Conservation (phyloP, 192 early-diverging fungal genomes). For the Coemansia sp. region DNA sequence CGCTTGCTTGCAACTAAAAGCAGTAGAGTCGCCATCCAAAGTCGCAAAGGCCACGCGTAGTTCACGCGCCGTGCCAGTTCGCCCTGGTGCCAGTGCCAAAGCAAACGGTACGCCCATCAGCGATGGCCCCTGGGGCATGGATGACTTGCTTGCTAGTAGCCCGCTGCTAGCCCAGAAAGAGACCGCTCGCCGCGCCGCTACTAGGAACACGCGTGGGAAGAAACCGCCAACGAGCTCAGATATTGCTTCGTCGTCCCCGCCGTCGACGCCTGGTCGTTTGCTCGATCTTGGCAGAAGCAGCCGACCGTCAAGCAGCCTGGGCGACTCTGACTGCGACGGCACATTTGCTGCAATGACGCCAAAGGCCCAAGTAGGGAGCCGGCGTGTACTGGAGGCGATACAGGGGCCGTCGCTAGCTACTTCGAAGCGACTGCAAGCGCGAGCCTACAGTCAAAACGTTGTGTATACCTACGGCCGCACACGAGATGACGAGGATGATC, state of each 20-base stretch:
- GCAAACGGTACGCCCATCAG: not conserved
- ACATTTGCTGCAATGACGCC: constrained; percentile 13
- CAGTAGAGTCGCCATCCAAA: not conserved
- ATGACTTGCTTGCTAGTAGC: constrained; percentile 17
- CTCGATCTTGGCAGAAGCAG: constrained; percentile 21
- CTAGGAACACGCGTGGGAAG: not conserved
- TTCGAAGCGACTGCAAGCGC: constrained; percentile 39
- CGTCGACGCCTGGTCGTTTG: constrained; percentile 26
- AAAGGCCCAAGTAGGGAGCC: constrained; percentile 14
- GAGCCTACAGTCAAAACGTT: constrained; percentile 34
- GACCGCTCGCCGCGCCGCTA: not conserved
- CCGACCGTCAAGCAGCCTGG: constrained; percentile 13
- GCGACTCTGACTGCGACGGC: constrained; percentile 14
- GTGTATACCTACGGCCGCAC: constrained; percentile 47
- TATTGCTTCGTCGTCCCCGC: constrained; percentile 43
- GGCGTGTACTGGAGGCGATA: not conserved
- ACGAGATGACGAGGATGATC: constrained; percentile 22
- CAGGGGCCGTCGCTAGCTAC: constrained; percentile 41
- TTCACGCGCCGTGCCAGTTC: not conserved
- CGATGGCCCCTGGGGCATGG: constrained; percentile 24
- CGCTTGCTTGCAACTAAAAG: not conserved
- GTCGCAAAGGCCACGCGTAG: constrained; percentile 4
- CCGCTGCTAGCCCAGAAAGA: constrained; percentile 7
- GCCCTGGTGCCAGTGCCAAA: not conserved
- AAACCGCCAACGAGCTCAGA: constrained; percentile 2